Base-by-base conservation (phyloP, 768 basidiomycete genomes). In the Baorangia bicolor region DNA sequence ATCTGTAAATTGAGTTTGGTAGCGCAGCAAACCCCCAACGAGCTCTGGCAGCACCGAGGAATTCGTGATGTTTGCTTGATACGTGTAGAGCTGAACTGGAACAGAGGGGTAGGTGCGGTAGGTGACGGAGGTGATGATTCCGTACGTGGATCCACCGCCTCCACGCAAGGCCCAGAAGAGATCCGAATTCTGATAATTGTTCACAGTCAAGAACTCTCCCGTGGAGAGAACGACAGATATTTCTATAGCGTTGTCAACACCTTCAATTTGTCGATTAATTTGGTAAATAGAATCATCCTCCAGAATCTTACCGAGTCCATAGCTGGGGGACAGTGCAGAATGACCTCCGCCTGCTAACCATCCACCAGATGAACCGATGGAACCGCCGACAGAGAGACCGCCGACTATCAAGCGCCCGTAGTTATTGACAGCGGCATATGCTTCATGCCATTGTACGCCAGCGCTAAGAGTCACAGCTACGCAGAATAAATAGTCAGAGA, bases 81-180 rank as follows among this genome's bases (percentile, higher is more conserved):
- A 66, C 33, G 55, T 38, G 25, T 67, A 68, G 18, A 64, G 49
- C 20, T 68, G 67, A 44, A 75, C 50, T 6, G 79, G 76, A 9
- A 73, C 57, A 8, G 62, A 33, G 2, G 77, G 74, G 47, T 80
- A 73, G 0, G 79, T 81, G 41, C 64, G 64, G 57, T 82, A 81
- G 1, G 80, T 80, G 10, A 75, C 77, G 0, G 78, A 77, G 3
- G 76, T 76, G 46, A 82, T 68, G 20, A 83, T 70, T 8, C 78
- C 81, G 43, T 70, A 82, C 0, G 78, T 82, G 13, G 77, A 74
- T 5, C 80, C 81, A 1, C 82, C 82, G 2, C 78, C 79, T 1
- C 81, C 81, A 33, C 81, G 73, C 44, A 84, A 61, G 0, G 82
- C 82, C 78, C 79, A 84, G 65, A 81, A 84, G 5, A 85, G 73